Conservation (phyloP, 2,329 filamentous ascomycete species). For the Diaporthe aspalathi region DNA sequence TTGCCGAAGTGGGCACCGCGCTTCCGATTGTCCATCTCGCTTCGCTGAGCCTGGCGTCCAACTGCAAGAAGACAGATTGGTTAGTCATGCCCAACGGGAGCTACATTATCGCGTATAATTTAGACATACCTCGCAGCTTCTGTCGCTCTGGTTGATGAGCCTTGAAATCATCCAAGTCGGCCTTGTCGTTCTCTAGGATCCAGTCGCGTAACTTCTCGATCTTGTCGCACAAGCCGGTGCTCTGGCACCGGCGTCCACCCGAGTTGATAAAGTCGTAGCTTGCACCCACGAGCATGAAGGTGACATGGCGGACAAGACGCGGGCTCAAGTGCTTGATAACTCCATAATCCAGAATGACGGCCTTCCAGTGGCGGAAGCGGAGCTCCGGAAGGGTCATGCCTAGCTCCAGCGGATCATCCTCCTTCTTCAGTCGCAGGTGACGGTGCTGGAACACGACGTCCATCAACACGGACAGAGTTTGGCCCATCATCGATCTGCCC, state of each 20-base stretch:
- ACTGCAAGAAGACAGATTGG: too few species aligned
- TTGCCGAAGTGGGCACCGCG: too few species aligned
- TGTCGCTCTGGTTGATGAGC: not conserved
- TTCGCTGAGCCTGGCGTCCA: too few species aligned
- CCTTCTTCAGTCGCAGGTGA: not conserved
- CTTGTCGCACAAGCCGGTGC: not conserved
- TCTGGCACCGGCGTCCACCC: not conserved
- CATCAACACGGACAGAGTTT: not conserved
- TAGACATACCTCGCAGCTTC: too few species aligned
- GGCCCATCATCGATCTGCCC: not conserved
- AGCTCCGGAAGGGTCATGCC: not conserved
- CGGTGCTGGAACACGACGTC: not conserved
- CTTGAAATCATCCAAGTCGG: not conserved
- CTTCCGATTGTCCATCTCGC: too few species aligned
- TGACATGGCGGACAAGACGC: slow-evolving; percentile 7
- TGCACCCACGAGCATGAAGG: not conserved
- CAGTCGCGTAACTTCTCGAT: not conserved
- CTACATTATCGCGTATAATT: too few species aligned
- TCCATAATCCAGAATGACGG: not conserved
- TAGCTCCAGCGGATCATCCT: not conserved
- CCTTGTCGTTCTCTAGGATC: slow-evolving; percentile 1
- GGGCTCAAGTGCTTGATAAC: not conserved
- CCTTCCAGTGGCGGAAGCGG: not conserved
- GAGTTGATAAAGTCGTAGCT: not conserved
- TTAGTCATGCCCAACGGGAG: too few species aligned